Evolutionary conservation across 345 rosid genomes (phyloP), one percentile per base, ranked within the genome.

Genomic region (Lumnitzera racemosa): DNA sequence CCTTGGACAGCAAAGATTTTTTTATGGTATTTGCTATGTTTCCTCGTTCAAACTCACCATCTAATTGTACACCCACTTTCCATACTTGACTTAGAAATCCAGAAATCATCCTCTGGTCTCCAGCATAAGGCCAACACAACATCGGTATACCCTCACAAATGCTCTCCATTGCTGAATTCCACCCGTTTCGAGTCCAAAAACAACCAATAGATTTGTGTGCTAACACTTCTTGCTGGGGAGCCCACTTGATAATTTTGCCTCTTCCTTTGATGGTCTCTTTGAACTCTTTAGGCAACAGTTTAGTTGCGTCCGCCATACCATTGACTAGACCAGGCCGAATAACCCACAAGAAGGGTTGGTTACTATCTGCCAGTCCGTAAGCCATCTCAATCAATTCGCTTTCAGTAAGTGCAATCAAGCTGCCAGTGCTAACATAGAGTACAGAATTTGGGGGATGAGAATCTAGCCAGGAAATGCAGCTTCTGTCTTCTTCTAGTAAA

Each of bases 181-280:
- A 62, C 0, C 66, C 66, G 46, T 25, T 52, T 23, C 54, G 66
- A 0, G 66, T 62, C 66, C 66, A 62, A 46, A 62, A 62, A 24
- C 66, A 36, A 31, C 66, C 66, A 43, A 53, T 15, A 6, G 66
- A 36, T 15, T 24, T 0, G 58, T 62, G 66, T 0, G 58, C 66
- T 41, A 62, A 46, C 12, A 62, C 51, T 14, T 62, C 66, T 36
- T 49, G 46, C 51, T 62, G 64, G 3, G 86, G 81, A 12, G 81
- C 69, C 87, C 87, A 74, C 31, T 27, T 25, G 52, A 72, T 73
- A 4, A 78, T 57, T 43, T 53, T 63, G 1, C 78, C 80, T 16
- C 56, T 70, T 54, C 51, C 12, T 58, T 50, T 8, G 61, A 31
- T 12, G 49, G 66, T n/a, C 29, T 46, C 46, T 5, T 27, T 27